Evolutionary conservation across 768 basidiomycete species (phyloP).

Genomic region (Amanita jacksonii): DNA sequence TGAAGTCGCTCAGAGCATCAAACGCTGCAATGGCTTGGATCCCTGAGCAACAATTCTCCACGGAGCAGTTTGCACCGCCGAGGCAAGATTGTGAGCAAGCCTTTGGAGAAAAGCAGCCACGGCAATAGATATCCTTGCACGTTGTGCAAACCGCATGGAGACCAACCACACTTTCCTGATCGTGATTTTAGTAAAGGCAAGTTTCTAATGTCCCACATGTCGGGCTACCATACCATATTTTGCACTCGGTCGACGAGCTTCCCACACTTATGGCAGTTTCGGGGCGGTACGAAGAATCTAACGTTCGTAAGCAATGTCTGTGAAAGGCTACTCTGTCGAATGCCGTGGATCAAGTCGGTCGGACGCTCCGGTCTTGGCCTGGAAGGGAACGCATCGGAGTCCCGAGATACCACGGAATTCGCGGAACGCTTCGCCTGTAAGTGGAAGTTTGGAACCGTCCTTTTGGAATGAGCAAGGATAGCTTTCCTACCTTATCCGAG

Average conservation of each 20-base stretch:
- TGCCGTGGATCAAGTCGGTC: too few relatives aligned
- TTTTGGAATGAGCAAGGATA: too few relatives aligned
- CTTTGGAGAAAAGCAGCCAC: conserved; percentile 22
- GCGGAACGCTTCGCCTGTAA: too few relatives aligned
- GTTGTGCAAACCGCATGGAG: conserved; percentile 20
- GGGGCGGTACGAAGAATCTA: conserved; percentile 7
- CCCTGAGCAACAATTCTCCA: conserved; percentile 22
- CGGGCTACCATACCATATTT: conserved; percentile 1
- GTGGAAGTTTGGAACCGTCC: too few relatives aligned
- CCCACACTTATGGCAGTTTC: conserved; percentile 2
- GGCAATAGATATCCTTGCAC: conserved; percentile 23
- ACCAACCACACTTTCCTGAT: conserved; percentile 5
- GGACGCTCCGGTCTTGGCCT: too few relatives aligned
- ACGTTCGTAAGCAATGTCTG: conserved; percentile 4
- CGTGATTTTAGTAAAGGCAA: not conserved
- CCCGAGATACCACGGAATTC: too few relatives aligned
- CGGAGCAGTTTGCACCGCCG: conserved; percentile 19
- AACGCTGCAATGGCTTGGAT: conserved; percentile 24
- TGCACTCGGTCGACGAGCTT: conserved; percentile 2
- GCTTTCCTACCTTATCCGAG: too few relatives aligned
- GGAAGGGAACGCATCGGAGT: too few relatives aligned
- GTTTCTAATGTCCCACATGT: not conserved
- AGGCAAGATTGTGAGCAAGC: conserved; percentile 16
- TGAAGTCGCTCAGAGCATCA: conserved; percentile 24
- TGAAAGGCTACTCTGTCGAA: not conserved